These are phyloP conservation scores for Pseudogymnoascus sp. DNA, from an alignment of 2,329 filamentous ascomycete genomes.

Conservation along the genomic window DNA sequence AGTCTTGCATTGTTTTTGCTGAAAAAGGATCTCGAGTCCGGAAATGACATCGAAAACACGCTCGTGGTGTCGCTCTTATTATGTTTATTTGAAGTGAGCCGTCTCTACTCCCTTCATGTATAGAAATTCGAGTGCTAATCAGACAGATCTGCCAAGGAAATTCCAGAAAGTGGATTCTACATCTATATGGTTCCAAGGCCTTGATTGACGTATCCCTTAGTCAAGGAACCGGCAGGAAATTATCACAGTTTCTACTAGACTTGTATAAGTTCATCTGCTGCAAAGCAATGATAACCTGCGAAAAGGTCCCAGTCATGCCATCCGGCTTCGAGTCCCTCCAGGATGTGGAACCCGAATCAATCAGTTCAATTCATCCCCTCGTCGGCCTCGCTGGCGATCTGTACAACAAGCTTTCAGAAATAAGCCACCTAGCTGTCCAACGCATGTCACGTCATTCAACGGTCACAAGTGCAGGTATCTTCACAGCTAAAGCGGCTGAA, in stretches of 20 bases:
- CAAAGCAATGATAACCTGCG: constrained; percentile 1
- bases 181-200: constrained; percentile 10
- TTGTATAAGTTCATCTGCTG: constrained; percentile 10
- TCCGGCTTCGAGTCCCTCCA: neutral
- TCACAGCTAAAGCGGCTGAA: neutral
- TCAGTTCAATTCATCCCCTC: constrained; percentile 3
- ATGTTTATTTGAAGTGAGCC: constrained; percentile 9
- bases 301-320: neutral
- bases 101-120: neutral
- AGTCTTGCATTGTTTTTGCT: constrained; percentile 5
- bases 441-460: neutral
- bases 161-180: constrained; percentile 11
- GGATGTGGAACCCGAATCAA: neutral
- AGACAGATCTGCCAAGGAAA: constrained; percentile 10
- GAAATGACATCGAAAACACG: neutral
- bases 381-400: constrained; percentile 3
- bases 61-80: constrained; percentile 6
- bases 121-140: neutral
- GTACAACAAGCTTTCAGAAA: neutral
- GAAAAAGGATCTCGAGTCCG: constrained; percentile 4
- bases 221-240: neutral
- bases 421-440: constrained; percentile 2
- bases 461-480: neutral
- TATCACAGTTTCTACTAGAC: constrained; percentile 2
- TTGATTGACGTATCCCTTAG: neutral